These are phyloP conservation scores for Neurospora hispaniola DNA, from an alignment of 495 filamentous ascomycete genomes.

Conservation along the genomic window DNA sequence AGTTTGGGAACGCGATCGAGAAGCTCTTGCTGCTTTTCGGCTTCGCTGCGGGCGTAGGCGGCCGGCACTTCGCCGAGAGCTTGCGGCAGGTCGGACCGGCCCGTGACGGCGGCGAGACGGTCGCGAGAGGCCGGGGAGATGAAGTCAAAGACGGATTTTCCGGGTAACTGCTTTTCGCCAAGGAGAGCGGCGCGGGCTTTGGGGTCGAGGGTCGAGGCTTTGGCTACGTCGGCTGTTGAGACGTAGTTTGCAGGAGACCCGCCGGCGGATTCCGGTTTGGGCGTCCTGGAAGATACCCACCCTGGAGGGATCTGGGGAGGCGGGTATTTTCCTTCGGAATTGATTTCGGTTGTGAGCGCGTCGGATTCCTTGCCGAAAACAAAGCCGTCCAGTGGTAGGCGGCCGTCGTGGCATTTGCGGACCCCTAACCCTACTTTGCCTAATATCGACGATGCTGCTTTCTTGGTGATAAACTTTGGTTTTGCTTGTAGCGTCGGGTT, in stretches of 20 bases:
- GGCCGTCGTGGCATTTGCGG: conserved; percentile 80
- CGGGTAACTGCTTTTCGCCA: conserved; percentile 71
- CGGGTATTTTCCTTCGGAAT: conserved; percentile 52
- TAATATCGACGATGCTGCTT: conserved; percentile 31
- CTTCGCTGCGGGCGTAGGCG: conserved; percentile 48
- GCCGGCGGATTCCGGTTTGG: conserved; percentile 22
- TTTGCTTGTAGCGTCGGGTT: conserved; percentile 60
- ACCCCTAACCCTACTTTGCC: conserved; percentile 47
- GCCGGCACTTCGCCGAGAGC: conserved; percentile 64
- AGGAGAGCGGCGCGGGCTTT: conserved; percentile 70
- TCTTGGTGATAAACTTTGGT: conserved; percentile 73
- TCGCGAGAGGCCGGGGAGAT: conserved; percentile 73
- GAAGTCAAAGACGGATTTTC: conserved; percentile 94
- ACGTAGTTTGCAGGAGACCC: conserved; percentile 35
- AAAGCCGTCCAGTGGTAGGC: conserved; percentile 78
- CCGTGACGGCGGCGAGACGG: conserved; percentile 63
- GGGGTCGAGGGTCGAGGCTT: conserved; percentile 65
- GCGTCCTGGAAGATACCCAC: conserved; percentile 63
- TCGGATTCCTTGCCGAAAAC: conserved; percentile 51
- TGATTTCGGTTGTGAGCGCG: conserved; percentile 41
- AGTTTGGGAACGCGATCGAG: conserved; percentile 57
- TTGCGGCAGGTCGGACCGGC: conserved; percentile 64
- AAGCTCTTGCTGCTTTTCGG: conserved; percentile 48
- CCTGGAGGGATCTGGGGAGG: conserved; percentile 64
- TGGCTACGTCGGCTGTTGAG: conserved; percentile 65